These are phyloP conservation scores for Phialocephala sp. DNA, from an alignment of 2,329 filamentous ascomycete species.

Conservation along the genomic window DNA sequence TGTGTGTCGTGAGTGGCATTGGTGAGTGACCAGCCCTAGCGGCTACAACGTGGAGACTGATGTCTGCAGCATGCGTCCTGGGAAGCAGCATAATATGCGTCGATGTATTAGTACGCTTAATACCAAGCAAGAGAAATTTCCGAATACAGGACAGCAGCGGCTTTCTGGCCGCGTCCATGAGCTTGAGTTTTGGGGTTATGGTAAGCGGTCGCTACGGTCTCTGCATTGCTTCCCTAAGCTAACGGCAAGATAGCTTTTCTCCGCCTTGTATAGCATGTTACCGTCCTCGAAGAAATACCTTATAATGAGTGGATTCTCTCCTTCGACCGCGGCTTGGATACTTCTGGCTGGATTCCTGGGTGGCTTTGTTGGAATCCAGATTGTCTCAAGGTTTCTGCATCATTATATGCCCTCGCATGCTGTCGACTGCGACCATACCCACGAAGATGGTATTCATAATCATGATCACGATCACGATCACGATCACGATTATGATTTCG, in stretches of 20 bases:
- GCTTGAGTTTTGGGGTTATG: constrained; percentile 96
- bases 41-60: constrained; percentile 17
- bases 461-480: constrained; percentile 31
- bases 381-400: constrained; percentile 74
- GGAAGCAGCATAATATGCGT: constrained; percentile 87
- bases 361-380: constrained; percentile 78
- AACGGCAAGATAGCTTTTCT: constrained; percentile 72
- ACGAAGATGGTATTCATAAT: constrained; percentile 57
- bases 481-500: constrained; percentile 35
- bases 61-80: constrained; percentile 62
- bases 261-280: constrained; percentile 90
- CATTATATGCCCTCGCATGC: constrained; percentile 78
- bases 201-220: constrained; percentile 53
- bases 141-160: constrained; percentile 86
- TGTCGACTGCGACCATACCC: constrained; percentile 79
- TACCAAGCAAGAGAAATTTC: constrained; percentile 79
- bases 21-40: constrained; percentile 52
- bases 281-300: constrained; percentile 85
- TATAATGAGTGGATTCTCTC: constrained; percentile 67
- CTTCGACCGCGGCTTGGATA: constrained; percentile 70
- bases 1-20: constrained; percentile 81
- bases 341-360: constrained; percentile 72
- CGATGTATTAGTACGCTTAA: constrained; percentile 74
- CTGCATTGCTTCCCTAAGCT: constrained; percentile 1
- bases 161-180: constrained; percentile 87